Base-by-base conservation (phyloP, 495 filamentous ascomycete species). In the Penicillium canariense region DNA sequence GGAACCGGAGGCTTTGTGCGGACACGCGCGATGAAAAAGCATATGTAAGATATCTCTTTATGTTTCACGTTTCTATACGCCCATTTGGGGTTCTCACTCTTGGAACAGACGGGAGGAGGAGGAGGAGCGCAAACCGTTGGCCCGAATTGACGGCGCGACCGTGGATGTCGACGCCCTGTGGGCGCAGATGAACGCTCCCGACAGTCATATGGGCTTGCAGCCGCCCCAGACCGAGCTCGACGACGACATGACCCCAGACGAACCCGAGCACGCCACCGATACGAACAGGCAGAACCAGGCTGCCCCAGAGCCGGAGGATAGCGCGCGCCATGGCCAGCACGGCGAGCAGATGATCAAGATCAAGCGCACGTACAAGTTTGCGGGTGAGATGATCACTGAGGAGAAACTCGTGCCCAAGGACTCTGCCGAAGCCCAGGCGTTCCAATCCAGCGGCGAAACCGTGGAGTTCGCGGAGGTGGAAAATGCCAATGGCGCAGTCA, bases 161-260 rank as follows among this genome's bases (percentile, higher is more conserved):
- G 74, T 94, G 43, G 89, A 98, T 65, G 88, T 98, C n/a, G 87
- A 97, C 55, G 84, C 84, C 10, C 62, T 97, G 14, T 98, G 94
- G 94, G 81, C 79, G 26, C 79, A 83, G 60, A 89, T 98, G 89
- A 86, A 81, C 20, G 72, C 80, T 7, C 63, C 73, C 10, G 62
- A 65, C n/a, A 55, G 46, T 17, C 44, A 60, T 0, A 8, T 55
- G 22, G 64, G 62, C 20, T 20, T 55, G 18, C 47, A 49, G 36
- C 52, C 55, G 18, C 54, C 54, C 3, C 56, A 65, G 32, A 59
- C 45, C 3, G 38, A 60, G 28, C 46, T 59, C 11, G 50, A 65
- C 8, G 32, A 58, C 26, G 57, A 61, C 9, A 49, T 57, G 22
- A 22, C 49, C 17, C 55, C 60, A 31, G 50, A 28, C 25, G 26